Conservation (phyloP, 1,284 basidiomycete species). For the Ustilago cynodontis region DNA sequence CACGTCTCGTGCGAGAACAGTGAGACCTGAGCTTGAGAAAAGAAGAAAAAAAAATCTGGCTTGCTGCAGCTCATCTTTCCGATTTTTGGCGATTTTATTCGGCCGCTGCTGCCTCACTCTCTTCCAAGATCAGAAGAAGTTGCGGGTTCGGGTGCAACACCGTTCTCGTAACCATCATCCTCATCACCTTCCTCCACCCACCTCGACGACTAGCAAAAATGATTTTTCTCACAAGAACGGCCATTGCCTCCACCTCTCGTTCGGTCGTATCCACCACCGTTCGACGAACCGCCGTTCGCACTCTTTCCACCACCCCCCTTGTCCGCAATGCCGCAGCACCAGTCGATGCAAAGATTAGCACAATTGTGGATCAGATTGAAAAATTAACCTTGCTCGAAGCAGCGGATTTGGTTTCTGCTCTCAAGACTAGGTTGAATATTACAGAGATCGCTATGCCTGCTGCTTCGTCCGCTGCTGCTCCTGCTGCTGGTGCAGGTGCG, state of each 20-base stretch:
- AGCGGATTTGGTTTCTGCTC: constrained; percentile 89
- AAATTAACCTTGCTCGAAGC: constrained; percentile 91
- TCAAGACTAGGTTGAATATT: constrained; percentile 97
- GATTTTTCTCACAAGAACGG: constrained; percentile 25
- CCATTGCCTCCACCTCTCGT: constrained; percentile 39
- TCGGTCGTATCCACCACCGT: constrained; percentile 9
- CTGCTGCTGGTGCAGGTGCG: constrained; percentile 75
- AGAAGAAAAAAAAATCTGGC: constrained; percentile 5
- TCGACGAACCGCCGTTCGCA: constrained; percentile 17
- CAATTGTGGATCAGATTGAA: constrained; percentile 94
- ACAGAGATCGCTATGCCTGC: constrained; percentile 97
- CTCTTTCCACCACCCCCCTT: constrained; percentile 13
- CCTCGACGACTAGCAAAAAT: not conserved
- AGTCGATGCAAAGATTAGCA: constrained; percentile 77
- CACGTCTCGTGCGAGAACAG: constrained; percentile 17
- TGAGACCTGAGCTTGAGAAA: constrained; percentile 11
- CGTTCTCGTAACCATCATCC: constrained; percentile 5
- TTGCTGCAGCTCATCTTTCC: not conserved
- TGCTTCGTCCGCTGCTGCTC: constrained; percentile 72
- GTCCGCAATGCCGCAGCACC: constrained; percentile 26
- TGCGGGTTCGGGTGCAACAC: constrained; percentile 1
- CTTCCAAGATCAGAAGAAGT: not conserved
- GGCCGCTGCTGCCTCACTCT: constrained; percentile 1
- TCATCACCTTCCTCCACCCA: not conserved
- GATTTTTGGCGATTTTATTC: constrained; percentile 28